phyloP scores from a whole-genome alignment of 345 rosid genomes.

The Lenwebbia sp. region DNA sequence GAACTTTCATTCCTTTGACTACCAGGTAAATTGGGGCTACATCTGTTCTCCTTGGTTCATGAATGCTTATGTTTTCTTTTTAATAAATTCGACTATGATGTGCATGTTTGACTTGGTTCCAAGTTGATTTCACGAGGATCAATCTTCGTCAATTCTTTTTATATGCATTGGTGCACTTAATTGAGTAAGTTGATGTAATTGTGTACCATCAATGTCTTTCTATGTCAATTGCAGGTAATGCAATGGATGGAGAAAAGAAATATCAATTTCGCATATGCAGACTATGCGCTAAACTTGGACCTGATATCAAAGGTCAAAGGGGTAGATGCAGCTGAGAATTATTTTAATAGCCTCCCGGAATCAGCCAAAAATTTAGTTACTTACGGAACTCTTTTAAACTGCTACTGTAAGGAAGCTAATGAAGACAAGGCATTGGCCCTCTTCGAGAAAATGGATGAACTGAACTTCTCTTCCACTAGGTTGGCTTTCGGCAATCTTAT shows the following conservation, averaged over 20 bases:
- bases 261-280: constrained; percentile 20
- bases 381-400: constrained; percentile 53
- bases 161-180: background rate
- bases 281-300: constrained; percentile 46
- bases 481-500: constrained; percentile 52
- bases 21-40: background rate
- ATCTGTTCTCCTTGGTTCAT: background rate
- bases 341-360: constrained; percentile 28
- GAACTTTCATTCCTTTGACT: background rate
- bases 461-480: constrained; percentile 18
- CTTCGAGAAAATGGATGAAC: constrained; percentile 42
- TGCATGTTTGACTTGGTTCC: background rate
- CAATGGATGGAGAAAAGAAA: constrained; percentile 80
- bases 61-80: background rate
- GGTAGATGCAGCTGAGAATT: constrained; percentile 46
- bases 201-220: background rate
- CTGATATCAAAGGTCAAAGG: constrained; percentile 55
- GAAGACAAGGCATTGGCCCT: constrained; percentile 43
- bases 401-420: constrained; percentile 39
- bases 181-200: background rate
- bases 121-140: background rate
- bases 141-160: background rate
- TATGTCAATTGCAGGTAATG: constrained; percentile 29
- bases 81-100: background rate
- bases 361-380: constrained; percentile 17